These are phyloP conservation scores for Teunomyces lycoperdinae DNA, from an alignment of 805 yeast species.

Conservation along the genomic window DNA sequence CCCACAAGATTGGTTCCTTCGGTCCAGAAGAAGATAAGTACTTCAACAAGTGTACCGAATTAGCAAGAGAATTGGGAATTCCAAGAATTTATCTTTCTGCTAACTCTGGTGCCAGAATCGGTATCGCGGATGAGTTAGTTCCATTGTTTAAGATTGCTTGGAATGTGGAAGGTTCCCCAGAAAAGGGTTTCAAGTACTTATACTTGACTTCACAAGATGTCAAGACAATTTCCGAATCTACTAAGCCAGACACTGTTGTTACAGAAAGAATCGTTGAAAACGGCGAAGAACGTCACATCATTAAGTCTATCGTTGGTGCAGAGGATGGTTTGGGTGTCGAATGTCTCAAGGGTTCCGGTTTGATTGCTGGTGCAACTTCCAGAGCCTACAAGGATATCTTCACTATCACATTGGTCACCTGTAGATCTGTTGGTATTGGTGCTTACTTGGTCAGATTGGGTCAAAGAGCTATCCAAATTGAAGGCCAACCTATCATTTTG, in stretches of 20 bases:
- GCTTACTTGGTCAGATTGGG: conserved; percentile 97
- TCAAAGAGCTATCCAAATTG: conserved; percentile 97
- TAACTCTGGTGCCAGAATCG: conserved; percentile 98
- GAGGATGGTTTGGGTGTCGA: conserved; percentile 98
- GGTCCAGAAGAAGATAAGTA: conserved; percentile 95
- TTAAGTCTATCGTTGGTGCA: conserved; percentile 84
- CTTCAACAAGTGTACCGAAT: conserved; percentile 89
- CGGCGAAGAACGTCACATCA: conserved; percentile 79
- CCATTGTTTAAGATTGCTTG: conserved; percentile 90
- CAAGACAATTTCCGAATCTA: conserved; percentile 53
- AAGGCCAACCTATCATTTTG: conserved; percentile 96
- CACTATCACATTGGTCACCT: conserved; percentile 97
- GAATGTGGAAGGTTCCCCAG: conserved; percentile 73
- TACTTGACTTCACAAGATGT: conserved; percentile 73
- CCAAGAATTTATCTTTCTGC: conserved; percentile 97
- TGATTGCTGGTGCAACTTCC: conserved; percentile 98
- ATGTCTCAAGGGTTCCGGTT: conserved; percentile 96
- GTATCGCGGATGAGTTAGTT: conserved; percentile 93
- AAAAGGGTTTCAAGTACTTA: conserved; percentile 86
- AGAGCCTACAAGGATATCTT: conserved; percentile 97
- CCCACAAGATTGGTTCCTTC: conserved; percentile 97
- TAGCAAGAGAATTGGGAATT: conserved; percentile 85
- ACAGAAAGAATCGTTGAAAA: conserved; percentile 80
- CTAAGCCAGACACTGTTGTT: conserved; percentile 58
- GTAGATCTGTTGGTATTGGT: conserved; percentile 99